Evolutionary conservation across 306 rosid genomes (phyloP).

Genomic region (Quillaja saponaria): DNA sequence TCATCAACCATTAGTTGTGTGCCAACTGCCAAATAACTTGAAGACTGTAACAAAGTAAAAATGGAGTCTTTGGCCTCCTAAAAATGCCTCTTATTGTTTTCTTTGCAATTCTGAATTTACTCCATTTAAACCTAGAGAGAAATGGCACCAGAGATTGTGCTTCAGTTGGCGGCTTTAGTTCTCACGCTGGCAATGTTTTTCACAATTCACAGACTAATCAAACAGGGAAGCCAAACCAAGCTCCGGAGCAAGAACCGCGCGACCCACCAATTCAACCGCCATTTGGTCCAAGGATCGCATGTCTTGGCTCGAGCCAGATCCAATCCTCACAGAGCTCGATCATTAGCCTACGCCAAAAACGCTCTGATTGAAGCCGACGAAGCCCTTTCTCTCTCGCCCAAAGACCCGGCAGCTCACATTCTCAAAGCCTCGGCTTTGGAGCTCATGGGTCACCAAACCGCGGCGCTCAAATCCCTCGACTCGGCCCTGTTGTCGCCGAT

Average conservation of each 20-base stretch:
- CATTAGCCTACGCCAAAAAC: constrained; percentile 47
- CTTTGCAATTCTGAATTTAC: too few relatives aligned
- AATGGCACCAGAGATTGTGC: constrained; percentile 42
- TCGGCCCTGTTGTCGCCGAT: constrained; percentile 50
- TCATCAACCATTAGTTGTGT: too few relatives aligned
- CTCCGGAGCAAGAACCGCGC: constrained; percentile 40
- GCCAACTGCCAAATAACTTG: too few relatives aligned
- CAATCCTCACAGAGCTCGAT: constrained; percentile 23
- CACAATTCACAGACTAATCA: constrained; percentile 30
- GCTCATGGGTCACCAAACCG: constrained; percentile 42
- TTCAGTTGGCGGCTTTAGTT: constrained; percentile 47
- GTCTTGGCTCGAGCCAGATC: constrained; percentile 60
- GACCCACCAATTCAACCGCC: constrained; percentile 43
- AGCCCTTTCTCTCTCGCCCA: constrained; percentile 53
- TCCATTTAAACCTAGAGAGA: too few relatives aligned
- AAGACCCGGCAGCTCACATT: constrained; percentile 54
- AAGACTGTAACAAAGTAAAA: too few relatives aligned
- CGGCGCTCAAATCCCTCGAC: constrained; percentile 50
- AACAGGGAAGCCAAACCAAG: constrained; percentile 31
- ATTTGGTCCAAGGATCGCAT: constrained; percentile 47
- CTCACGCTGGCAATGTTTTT: constrained; percentile 42
- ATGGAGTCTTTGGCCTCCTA: too few relatives aligned
- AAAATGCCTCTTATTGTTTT: too few relatives aligned
- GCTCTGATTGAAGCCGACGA: constrained; percentile 52
- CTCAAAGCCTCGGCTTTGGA: constrained; percentile 50